These are phyloP conservation scores for Pseudopyricularia cyperi DNA, from an alignment of 2,329 filamentous ascomycete species.

Conservation along the genomic window DNA sequence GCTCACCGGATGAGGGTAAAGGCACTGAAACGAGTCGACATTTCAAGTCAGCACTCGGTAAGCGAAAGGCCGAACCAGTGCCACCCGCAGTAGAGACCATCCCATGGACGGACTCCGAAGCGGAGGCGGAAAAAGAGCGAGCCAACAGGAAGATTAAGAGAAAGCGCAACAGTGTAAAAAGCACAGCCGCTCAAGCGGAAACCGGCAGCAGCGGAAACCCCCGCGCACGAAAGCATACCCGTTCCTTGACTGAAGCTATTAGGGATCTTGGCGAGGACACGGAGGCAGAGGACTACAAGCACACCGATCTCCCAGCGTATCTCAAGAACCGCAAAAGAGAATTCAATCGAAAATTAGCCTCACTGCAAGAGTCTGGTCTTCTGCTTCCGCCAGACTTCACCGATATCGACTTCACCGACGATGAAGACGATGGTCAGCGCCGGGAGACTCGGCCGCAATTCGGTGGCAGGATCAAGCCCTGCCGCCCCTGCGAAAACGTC, in stretches of 20 bases:
- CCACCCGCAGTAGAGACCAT: constrained; percentile 25
- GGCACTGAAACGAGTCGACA: neutral
- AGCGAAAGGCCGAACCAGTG: constrained; percentile 23
- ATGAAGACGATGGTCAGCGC: constrained; percentile 20
- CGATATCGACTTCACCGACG: constrained; percentile 64
- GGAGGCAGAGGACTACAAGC: constrained; percentile 15
- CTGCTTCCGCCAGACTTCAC: constrained; percentile 67
- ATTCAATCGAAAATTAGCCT: constrained; percentile 51
- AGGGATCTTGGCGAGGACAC: constrained; percentile 4
- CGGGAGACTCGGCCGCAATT: constrained; percentile 59
- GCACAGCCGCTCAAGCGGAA: constrained; percentile 25
- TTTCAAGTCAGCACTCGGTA: constrained; percentile 7
- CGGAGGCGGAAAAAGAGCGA: constrained; percentile 50
- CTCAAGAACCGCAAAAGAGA: constrained; percentile 51
- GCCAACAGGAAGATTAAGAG: constrained; percentile 42
- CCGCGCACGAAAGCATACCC: neutral
- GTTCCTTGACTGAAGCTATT: constrained; percentile 2
- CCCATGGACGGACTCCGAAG: constrained; percentile 44
- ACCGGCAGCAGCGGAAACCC: neutral
- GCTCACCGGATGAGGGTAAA: neutral
- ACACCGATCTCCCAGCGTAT: constrained; percentile 54
- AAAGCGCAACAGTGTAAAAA: constrained; percentile 39
- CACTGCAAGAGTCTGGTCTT: constrained; percentile 54
- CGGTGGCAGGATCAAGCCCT: constrained; percentile 44
- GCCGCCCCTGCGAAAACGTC: constrained; percentile 61